Evolutionary conservation across 352 stramenopile species (phyloP).

Genomic region (Phytophthora pisi): DNA sequence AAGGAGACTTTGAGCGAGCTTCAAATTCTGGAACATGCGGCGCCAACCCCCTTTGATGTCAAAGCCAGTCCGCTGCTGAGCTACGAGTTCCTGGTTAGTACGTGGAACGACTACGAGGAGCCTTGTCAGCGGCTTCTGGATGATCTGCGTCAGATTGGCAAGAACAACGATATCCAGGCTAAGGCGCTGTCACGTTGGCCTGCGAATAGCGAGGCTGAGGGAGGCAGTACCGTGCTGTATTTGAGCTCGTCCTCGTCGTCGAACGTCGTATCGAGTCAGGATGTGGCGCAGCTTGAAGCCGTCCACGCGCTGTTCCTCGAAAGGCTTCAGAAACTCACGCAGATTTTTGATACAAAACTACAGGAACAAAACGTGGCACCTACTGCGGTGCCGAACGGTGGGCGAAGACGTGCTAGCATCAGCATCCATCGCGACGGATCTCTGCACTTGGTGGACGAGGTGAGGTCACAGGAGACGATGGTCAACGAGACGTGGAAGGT

Average conservation of each 20-base stretch:
- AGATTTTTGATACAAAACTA: not conserved
- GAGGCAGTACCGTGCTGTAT: not conserved
- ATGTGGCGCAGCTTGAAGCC: not conserved
- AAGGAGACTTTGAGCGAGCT: slow-evolving; percentile 54
- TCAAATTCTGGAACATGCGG: slow-evolving; percentile 41
- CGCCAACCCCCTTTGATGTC: slow-evolving; percentile 47
- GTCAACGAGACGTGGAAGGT: slow-evolving; percentile 79
- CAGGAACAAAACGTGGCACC: not conserved
- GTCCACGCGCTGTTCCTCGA: not conserved
- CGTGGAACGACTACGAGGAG: slow-evolving; percentile 64
- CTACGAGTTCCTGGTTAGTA: slow-evolving; percentile 61
- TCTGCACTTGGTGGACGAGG: slow-evolving; percentile 43
- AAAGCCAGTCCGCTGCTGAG: slow-evolving; percentile 41
- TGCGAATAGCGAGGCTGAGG: not conserved
- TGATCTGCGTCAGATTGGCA: slow-evolving; percentile 57
- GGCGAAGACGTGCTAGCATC: slow-evolving; percentile 17
- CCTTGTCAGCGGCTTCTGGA: slow-evolving; percentile 53
- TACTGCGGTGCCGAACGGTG: not conserved
- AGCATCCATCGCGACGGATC: slow-evolving; percentile 23
- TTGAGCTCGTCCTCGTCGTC: not conserved
- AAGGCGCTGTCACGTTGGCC: slow-evolving; percentile 41
- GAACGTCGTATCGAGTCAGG: not conserved
- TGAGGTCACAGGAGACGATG: slow-evolving; percentile 39
- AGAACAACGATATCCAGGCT: slow-evolving; percentile 69
- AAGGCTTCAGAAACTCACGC: not conserved